A percentile compares a stretch with the other conserved stretches of the same genome.
These are phyloP conservation scores for Zopfochytrium polystomum DNA, from an alignment of 371 early-diverging fungal genomes.

Conservation along the genomic window DNA sequence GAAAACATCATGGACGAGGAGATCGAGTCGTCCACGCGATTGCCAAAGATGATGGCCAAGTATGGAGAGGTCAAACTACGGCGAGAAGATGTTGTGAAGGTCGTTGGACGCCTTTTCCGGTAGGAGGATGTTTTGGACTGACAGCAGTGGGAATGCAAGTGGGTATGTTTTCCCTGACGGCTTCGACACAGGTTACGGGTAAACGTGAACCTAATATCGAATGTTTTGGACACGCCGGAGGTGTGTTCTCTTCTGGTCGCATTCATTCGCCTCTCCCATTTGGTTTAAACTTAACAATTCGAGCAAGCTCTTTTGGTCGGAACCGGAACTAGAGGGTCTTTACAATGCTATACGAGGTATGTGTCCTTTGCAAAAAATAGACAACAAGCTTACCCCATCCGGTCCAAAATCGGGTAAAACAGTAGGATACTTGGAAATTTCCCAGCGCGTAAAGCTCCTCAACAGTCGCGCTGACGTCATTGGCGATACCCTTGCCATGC, in stretches of 20 bases:
- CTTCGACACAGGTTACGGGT: too few species aligned
- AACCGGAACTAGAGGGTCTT: constrained; percentile 46
- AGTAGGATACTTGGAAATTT: constrained; percentile 50
- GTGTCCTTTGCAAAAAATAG: not conserved
- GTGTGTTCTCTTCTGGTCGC: too few species aligned
- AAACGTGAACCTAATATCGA: constrained; percentile 52
- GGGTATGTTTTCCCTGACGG: too few species aligned
- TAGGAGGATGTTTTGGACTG: too few species aligned
- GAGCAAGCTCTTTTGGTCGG: constrained; percentile 50
- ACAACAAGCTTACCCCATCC: constrained; percentile 1
- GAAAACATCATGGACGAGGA: constrained; percentile 50
- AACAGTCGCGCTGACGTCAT: constrained; percentile 50
- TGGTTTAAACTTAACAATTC: too few species aligned
- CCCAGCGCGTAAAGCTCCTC: constrained; percentile 47
- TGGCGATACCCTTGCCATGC: constrained; percentile 51
- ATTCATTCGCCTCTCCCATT: too few species aligned
- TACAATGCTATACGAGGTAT: constrained; percentile 51
- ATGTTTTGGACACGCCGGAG: constrained; percentile 45
- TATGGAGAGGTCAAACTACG: constrained; percentile 44
- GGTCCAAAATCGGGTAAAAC: not conserved
- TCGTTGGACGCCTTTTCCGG: constrained; percentile 46
- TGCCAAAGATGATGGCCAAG: constrained; percentile 46
- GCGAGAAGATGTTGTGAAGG: constrained; percentile 40
- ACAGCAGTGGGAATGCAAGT: too few species aligned
- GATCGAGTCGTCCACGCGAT: constrained; percentile 37